A percentile compares a stretch with the other conserved stretches of the same genome.
phyloP scores from a whole-genome alignment of 192 early-diverging fungal genomes.

The Jimgerdemannia flammicorona region DNA sequence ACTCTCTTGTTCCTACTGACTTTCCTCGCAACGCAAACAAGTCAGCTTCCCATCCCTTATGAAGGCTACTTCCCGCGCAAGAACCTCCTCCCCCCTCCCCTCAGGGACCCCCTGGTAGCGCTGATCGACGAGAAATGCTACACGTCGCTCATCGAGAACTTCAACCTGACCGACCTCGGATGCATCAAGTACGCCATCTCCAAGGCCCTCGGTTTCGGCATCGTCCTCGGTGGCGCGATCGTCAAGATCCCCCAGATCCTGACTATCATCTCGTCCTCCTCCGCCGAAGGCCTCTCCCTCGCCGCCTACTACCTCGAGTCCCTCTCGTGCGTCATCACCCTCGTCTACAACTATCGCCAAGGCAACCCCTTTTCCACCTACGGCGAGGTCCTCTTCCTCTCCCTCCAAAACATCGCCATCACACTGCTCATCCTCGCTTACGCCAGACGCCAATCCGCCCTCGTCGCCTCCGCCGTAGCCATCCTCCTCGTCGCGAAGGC shows the following conservation, averaged over 20 bases:
- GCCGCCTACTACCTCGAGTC: slow-evolving; percentile 82
- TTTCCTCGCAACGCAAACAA: neutral
- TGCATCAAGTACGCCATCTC: slow-evolving; percentile 85
- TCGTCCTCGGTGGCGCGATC: slow-evolving; percentile 88
- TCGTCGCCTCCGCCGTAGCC: slow-evolving; percentile 33
- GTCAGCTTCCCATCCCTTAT: neutral
- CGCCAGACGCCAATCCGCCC: slow-evolving; percentile 37
- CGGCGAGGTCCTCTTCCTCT: slow-evolving; percentile 83
- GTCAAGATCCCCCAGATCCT: slow-evolving; percentile 96
- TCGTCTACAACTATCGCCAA: slow-evolving; percentile 85
- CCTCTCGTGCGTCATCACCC: slow-evolving; percentile 65
- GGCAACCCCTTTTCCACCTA: slow-evolving; percentile 87
- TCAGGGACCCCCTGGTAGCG: slow-evolving; percentile 59
- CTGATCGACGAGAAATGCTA: slow-evolving; percentile 85
- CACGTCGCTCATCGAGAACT: slow-evolving; percentile 61
- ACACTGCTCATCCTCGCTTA: slow-evolving; percentile 62
- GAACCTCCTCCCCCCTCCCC: slow-evolving; percentile 56
- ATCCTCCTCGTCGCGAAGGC: slow-evolving; percentile 42
- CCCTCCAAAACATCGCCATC: slow-evolving; percentile 80
- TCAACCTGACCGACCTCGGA: slow-evolving; percentile 59
- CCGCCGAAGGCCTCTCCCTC: slow-evolving; percentile 80
- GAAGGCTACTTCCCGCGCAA: slow-evolving; percentile 1
- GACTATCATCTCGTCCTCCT: slow-evolving; percentile 73
- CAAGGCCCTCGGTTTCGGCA: slow-evolving; percentile 91
- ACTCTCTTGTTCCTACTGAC: neutral